Evolutionary conservation across 345 rosid genomes (phyloP).

Genomic region (Luvunga scandens): DNA sequence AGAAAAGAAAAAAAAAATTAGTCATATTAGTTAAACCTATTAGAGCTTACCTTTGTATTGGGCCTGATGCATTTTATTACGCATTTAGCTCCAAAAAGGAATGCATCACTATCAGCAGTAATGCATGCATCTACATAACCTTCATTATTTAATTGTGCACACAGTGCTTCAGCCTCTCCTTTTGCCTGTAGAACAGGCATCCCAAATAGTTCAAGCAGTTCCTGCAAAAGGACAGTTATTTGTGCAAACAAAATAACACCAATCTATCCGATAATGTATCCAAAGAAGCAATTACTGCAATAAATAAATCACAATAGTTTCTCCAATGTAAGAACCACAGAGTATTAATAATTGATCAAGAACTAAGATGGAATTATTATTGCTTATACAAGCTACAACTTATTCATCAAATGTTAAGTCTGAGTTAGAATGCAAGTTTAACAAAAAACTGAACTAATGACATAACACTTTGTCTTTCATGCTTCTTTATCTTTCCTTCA

Average conservation of each 20-base stretch:
- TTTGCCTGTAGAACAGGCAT: slow-evolving; percentile 76
- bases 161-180: slow-evolving; percentile 94
- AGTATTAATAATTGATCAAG: background rate
- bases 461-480: background rate
- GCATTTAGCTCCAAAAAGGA: slow-evolving; percentile 84
- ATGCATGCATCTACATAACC: slow-evolving; percentile 91
- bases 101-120: slow-evolving; percentile 91
- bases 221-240: slow-evolving; percentile 37
- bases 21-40: background rate
- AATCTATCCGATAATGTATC: background rate
- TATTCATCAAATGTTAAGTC: background rate
- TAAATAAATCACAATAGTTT: background rate
- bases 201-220: slow-evolving; percentile 74
- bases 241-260: background rate
- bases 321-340: background rate
- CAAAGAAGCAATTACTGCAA: background rate
- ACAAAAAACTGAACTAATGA: background rate
- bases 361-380: background rate
- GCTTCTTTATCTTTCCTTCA: background rate
- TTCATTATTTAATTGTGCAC: slow-evolving; percentile 72
- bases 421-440: background rate
- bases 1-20: background rate
- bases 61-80: slow-evolving; percentile 77
- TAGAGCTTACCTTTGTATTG: slow-evolving; percentile 55
- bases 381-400: background rate